Base-by-base conservation (phyloP, 768 basidiomycete species). In the Kwoniella newhampshirensis region DNA sequence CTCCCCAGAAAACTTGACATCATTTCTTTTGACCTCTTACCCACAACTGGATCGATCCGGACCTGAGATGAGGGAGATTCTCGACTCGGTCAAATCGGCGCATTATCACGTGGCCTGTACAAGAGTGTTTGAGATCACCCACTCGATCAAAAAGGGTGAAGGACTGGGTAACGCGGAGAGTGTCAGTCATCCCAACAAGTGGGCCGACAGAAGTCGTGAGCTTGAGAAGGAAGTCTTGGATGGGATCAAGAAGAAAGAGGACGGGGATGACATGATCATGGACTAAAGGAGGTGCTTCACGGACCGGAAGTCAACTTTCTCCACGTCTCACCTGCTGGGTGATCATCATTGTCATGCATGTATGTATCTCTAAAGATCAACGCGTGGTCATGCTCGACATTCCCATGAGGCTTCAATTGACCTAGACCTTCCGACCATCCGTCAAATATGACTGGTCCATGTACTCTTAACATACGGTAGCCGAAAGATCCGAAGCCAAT, bases 71-170 rank as follows among this genome's bases (percentile, higher is more conserved):
- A 83, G 84, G 13, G 96, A 98, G 73, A 84, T 98, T 57, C 82
- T 90, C 80, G 80, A 80, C 45, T 84, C 82, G 2, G 89, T 94
- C 47, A 90, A 89, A 71, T 81, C 80, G 17, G 80, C 82, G 2
- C 91, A 94, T 73, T 94, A 86, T 75, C 94, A 99, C 74, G 87
- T 97, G 42, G 94, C 93, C 6, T 99, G 96, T 78, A 98, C 96
- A 8, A 83, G 93, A 21, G 91, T 98, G 20, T 99, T 91, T 76
- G 96, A 99, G 79, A 81, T 96, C 26, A 96, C 92, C 23, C 94
- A 98, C 75, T 77, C 87, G 8, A 85, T 94, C 47, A 86, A 83
- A 78, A 93, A 89, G 74, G 92, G 92, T 1, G 90, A 96, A 13
- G 96, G 94, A 0, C 66, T 93, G 41, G 52, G 47, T n/a, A 52